Percentiles rank a stretch among this genome's conserved stretches.
phyloP scores from a whole-genome alignment of 2,329 filamentous ascomycete species.

The Botrytis deweyae region DNA sequence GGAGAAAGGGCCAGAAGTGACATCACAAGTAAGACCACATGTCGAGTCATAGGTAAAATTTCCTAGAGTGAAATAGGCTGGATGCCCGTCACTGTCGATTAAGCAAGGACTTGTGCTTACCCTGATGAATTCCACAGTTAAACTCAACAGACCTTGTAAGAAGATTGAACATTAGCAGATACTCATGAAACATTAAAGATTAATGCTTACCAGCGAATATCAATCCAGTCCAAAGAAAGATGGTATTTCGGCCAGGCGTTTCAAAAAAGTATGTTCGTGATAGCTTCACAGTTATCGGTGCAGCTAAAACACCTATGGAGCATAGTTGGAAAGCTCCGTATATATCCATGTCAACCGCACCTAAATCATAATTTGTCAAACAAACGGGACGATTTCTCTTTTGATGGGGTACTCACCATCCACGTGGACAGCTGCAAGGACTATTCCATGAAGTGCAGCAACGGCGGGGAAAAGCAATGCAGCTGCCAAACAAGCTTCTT shows the following conservation, averaged over 20 bases:
- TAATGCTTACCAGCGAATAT: slow-evolving; percentile 54
- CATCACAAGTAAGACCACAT: slow-evolving; percentile 52
- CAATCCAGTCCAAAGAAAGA: slow-evolving; percentile 64
- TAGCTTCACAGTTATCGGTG: slow-evolving; percentile 59
- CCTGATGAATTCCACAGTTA: slow-evolving; percentile 65
- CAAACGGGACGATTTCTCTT: neutral
- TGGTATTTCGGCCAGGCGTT: slow-evolving; percentile 61
- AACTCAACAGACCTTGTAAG: slow-evolving; percentile 53
- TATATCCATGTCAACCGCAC: slow-evolving; percentile 65
- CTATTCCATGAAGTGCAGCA: slow-evolving; percentile 62
- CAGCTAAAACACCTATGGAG: slow-evolving; percentile 63
- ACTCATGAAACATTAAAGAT: neutral
- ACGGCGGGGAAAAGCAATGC: slow-evolving; percentile 62
- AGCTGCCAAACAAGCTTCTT: slow-evolving; percentile 61
- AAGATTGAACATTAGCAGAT: slow-evolving; percentile 12
- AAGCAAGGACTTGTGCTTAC: slow-evolving; percentile 47
- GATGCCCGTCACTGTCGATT: slow-evolving; percentile 42
- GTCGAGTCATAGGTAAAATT: slow-evolving; percentile 47
- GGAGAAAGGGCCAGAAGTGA: slow-evolving; percentile 50
- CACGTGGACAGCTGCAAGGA: slow-evolving; percentile 58
- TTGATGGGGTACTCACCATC: slow-evolving; percentile 47
- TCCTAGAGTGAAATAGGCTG: slow-evolving; percentile 40
- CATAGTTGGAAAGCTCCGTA: slow-evolving; percentile 68
- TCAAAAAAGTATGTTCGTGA: slow-evolving; percentile 62
- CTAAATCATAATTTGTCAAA: slow-evolving; percentile 40